These are phyloP conservation scores for Juncus effusus DNA, from an alignment of 176 grass and related monocot genomes.

Conservation along the genomic window DNA sequence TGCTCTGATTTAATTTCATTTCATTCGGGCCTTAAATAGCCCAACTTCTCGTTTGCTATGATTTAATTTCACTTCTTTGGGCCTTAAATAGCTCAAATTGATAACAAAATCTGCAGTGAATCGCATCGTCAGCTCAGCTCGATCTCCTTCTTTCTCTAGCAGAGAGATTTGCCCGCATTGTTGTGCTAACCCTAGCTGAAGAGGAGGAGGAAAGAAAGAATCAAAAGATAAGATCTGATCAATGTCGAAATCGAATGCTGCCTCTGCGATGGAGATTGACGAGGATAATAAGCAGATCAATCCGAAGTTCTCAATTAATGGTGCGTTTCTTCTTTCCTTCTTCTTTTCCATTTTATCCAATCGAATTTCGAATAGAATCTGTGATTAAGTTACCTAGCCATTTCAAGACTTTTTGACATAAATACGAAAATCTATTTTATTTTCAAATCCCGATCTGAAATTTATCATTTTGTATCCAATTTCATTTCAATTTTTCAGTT, in stretches of 20 bases:
- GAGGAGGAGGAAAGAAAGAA: background rate
- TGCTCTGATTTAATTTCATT: no score
- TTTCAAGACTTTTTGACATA: background rate
- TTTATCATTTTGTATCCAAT: background rate
- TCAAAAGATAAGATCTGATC: background rate
- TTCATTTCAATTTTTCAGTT: slow-evolving; percentile 38
- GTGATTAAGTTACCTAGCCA: background rate
- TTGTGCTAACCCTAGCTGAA: no score
- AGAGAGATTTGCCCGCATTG: no score
- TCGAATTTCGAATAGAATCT: background rate
- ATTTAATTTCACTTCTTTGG: no score
- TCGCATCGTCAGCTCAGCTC: no score
- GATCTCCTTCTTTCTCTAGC: no score
- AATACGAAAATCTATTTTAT: background rate
- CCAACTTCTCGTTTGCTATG: no score
- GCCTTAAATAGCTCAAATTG: no score
- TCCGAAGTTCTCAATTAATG: slow-evolving; percentile 84
- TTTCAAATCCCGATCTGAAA: background rate
- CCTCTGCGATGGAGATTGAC: slow-evolving; percentile 72
- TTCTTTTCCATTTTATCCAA: background rate
- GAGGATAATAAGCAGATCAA: slow-evolving; percentile 43
- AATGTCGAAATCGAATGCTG: slow-evolving; percentile 21
- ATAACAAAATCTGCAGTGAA: no score
- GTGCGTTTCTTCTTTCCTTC: slow-evolving; percentile 21
- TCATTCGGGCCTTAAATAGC: no score